phyloP scores from a whole-genome alignment of 768 basidiomycete genomes.

The Imleria badia region DNA sequence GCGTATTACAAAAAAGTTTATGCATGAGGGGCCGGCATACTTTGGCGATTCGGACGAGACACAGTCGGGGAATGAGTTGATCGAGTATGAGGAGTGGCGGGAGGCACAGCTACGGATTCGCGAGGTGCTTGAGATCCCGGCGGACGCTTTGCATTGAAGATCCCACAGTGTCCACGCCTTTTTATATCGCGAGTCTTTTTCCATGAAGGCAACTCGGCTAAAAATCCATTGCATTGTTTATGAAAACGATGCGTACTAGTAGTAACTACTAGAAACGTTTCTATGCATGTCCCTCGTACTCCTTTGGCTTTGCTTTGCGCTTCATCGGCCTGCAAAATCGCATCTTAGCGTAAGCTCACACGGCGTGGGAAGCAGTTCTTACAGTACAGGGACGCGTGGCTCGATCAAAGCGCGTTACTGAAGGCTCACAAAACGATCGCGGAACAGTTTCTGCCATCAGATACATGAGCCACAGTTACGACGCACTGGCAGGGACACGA shows the following conservation, averaged over 20 bases:
- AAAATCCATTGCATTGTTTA: too few relatives aligned
- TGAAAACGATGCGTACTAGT: too few relatives aligned
- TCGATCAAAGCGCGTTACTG: constrained; percentile 88
- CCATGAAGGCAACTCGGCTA: too few relatives aligned
- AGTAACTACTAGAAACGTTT: constrained; percentile 63
- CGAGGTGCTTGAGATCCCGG: constrained; percentile 51
- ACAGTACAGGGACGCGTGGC: constrained; percentile 81
- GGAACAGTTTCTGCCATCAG: constrained; percentile 88
- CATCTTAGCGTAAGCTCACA: not conserved
- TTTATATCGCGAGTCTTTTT: not conserved
- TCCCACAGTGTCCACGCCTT: constrained; percentile 36
- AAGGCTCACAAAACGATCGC: constrained; percentile 82
- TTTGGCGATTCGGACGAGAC: constrained; percentile 90
- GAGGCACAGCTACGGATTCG: constrained; percentile 57
- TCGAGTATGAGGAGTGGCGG: constrained; percentile 75
- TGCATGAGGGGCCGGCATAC: constrained; percentile 83
- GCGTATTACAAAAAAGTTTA: constrained; percentile 85
- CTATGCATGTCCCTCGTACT: constrained; percentile 80
- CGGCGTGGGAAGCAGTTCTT: constrained; percentile 27
- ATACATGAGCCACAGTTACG: too few relatives aligned
- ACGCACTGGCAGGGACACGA: too few relatives aligned
- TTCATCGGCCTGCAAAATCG: constrained; percentile 23
- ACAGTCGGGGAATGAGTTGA: constrained; percentile 50
- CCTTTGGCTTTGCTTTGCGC: constrained; percentile 48
- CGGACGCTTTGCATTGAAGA: constrained; percentile 52